Percentiles rank a stretch among this genome's conserved stretches.
These are phyloP conservation scores for Ajuga reptans DNA, from an alignment of 305 asterid genomes.

Conservation along the genomic window DNA sequence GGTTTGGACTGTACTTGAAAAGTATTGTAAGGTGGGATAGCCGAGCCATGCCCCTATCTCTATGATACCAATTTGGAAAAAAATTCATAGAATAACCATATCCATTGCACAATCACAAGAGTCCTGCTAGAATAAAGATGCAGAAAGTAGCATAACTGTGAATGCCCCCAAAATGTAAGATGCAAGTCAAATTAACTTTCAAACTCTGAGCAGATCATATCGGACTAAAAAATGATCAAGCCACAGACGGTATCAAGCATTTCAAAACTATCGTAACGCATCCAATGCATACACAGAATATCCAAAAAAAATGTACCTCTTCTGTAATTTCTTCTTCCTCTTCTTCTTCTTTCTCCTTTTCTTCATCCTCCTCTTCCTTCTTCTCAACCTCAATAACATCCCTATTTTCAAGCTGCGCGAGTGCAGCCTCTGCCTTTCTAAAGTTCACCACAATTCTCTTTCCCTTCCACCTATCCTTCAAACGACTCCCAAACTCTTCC, in stretches of 20 bases:
- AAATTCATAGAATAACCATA: background rate
- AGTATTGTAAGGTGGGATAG: too few relatives aligned
- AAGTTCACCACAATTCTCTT: conserved; percentile 56
- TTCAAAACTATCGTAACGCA: background rate
- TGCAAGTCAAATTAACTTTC: background rate
- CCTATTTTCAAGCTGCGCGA: conserved; percentile 80
- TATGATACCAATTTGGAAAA: too few relatives aligned
- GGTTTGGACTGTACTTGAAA: too few relatives aligned
- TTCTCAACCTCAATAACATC: conserved; percentile 54
- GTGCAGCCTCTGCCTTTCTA: conserved; percentile 66
- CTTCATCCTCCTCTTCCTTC: conserved; percentile 46
- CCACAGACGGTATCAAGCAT: background rate
- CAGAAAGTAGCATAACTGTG: background rate
- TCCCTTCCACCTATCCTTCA: conserved; percentile 73
- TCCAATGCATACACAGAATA: background rate
- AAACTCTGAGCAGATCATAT: background rate
- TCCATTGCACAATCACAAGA: background rate
- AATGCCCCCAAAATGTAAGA: background rate
- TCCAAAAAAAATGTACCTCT: conserved; percentile 46
- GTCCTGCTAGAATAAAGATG: background rate
- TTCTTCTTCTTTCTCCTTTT: conserved; percentile 46
- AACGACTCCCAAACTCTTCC: conserved; percentile 64
- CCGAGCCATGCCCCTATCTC: too few relatives aligned
- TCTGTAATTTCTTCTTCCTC: conserved; percentile 59
- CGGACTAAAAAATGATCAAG: background rate